Evolutionary conservation across 2,329 filamentous ascomycete genomes (phyloP), one percentile per base, ranked within the genome.

Genomic region (Shiraia bambusicola): DNA sequence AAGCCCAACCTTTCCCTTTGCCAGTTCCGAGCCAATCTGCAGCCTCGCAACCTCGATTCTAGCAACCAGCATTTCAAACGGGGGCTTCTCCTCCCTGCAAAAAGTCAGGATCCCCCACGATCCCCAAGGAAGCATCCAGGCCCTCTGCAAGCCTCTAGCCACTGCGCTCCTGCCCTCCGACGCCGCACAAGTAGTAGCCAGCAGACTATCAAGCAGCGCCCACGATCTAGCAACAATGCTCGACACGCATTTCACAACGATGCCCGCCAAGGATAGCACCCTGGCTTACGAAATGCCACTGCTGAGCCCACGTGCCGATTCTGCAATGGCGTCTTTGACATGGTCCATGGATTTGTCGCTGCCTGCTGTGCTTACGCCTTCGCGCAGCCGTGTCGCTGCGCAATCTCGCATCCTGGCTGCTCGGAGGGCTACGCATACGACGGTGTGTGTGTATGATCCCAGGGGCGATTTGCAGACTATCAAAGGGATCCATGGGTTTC

Each of bases 101-200:
- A 70, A 61, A 1, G 68, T 90, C 13, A 80, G 86, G 39, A 74
- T 81, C 0, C 87, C 85, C 1, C 81, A 81, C 42, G 87, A 91
- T 50, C 78, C 84, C 1, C 79, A 87, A 4, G 87, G 86, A 17
- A 54, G 79, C 6, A 81, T 90, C 48, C 87, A 91, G 66, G 69
- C 73, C 1, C 74, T 89, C 1, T 91, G 87, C 64, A 77, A 76
- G 30, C 86, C 86, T 1, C 70, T 76, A 3, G 77, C 78, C 22
- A 73, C 74, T 22, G 71, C 80, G 14, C 75, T 81, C 28, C 69
- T 78, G 15, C 72, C 76, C 2, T 45, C 49, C 2, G 63, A 62
- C 1, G 67, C 66, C 13, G 36, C 40, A 5, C 34, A 47, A 25
- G 43, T 54, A 15, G 45, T 45, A 6, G n/a, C 25, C 11, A 10